Base-by-base conservation (phyloP, 495 filamentous ascomycete species). In the Podospora pseudopauciseta region DNA sequence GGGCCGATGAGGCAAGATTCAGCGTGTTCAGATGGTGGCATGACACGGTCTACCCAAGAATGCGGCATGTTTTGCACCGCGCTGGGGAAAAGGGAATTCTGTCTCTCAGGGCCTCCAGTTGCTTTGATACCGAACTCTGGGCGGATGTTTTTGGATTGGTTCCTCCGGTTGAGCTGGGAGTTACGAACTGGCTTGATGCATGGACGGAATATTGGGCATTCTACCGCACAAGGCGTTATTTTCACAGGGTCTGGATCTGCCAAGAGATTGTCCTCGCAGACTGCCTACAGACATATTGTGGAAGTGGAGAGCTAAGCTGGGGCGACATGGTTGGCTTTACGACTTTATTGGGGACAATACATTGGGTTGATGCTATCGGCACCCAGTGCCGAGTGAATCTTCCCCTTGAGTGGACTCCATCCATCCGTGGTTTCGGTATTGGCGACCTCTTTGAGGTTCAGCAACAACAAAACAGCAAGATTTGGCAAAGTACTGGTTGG, bases 231-330 rank as follows among this genome's bases (percentile, higher is more conserved):
- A 54, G 69, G 55, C 58, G 60, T 11, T 71, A 66, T 27, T 71
- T 71, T 32, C 65, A 65, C n/a, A 65, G 69, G 18, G 65, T 34
- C 27, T 71, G 69, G 69, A 71, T 71, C 19, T 65, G 67, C 27
- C 69, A 71, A 57, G 69, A 71, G 56, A 62, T 64, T 16, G 69
- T 65, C 23, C 57, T 71, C 5, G 65, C 55, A 5, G 49, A 63
- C 5, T 39, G 39, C 55, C 65, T 71, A 5, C 60, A 67, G 0
- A 20, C 64, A 1, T 32, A 71, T 58, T 66, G 69, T 61, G 26
- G 61, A 15, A 16, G 53, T 5, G 62, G 54, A 16, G 56, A 58
- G 55, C 16, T 67, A 19, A 55, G 39, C 6, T 67, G 69, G 69
- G 59, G 26, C 20, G 62, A 57, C 2, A 61, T 71, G 60, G 26